Evolutionary conservation across 208 protist species (phyloP).

Genomic region (Crithidia bombi): DNA sequence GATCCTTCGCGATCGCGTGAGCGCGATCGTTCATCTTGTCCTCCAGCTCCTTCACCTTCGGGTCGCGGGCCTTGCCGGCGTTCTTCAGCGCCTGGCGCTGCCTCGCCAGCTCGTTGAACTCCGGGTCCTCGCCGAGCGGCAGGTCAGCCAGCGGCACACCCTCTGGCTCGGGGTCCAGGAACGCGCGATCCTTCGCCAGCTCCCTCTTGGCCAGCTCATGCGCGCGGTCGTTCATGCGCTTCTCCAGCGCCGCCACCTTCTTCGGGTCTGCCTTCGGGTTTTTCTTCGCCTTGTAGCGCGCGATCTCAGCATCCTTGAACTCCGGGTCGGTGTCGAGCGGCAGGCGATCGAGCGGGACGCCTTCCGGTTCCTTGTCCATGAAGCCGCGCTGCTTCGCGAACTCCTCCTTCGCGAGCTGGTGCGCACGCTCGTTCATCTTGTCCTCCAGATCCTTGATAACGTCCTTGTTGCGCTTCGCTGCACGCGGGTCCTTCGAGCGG

Average conservation of each 20-base stretch:
- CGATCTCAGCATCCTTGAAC: slow-evolving; percentile 82
- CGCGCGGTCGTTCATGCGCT: slow-evolving; percentile 63
- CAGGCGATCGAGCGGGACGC: slow-evolving; percentile 66
- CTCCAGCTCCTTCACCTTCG: slow-evolving; percentile 58
- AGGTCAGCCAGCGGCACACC: slow-evolving; percentile 76
- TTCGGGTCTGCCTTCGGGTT: slow-evolving; percentile 40
- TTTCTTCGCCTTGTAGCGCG: slow-evolving; percentile 67
- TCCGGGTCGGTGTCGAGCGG: slow-evolving; percentile 75
- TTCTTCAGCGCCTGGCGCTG: slow-evolving; percentile 74
- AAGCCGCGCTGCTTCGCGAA: slow-evolving; percentile 71
- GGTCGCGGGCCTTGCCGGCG: slow-evolving; percentile 40
- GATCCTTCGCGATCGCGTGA: slow-evolving; percentile 59
- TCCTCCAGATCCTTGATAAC: slow-evolving; percentile 71
- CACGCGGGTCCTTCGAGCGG: slow-evolving; percentile 57
- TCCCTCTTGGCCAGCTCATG: slow-evolving; percentile 61
- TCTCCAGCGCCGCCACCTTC: slow-evolving; percentile 47
- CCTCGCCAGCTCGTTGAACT: slow-evolving; percentile 73
- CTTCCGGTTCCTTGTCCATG: slow-evolving; percentile 77
- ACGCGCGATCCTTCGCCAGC: slow-evolving; percentile 63
- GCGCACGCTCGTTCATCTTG: slow-evolving; percentile 70
- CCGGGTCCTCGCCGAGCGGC: slow-evolving; percentile 58
- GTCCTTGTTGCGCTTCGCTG: slow-evolving; percentile 69
- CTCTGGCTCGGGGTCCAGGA: slow-evolving; percentile 81
- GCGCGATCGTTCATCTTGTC: slow-evolving; percentile 82
- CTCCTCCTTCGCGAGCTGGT: slow-evolving; percentile 64